phyloP scores from a whole-genome alignment of 2,329 filamentous ascomycete genomes.

The Penicillium sclerotiorum region DNA sequence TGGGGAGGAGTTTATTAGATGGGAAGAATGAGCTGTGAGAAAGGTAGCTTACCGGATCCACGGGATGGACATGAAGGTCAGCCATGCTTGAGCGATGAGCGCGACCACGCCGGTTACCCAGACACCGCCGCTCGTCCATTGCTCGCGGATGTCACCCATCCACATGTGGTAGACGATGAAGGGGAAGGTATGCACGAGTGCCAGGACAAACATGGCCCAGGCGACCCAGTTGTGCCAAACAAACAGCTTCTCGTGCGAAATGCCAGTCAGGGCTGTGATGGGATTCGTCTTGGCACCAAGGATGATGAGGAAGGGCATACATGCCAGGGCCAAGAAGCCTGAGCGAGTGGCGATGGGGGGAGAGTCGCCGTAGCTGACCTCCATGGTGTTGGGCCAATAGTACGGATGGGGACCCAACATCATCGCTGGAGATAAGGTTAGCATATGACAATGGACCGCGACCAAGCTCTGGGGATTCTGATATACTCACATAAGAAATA shows the following conservation, averaged over 20 bases:
- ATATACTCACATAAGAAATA: conserved; percentile 41
- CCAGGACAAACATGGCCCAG: conserved; percentile 58
- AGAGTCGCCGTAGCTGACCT: conserved; percentile 47
- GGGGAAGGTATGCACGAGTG: conserved; percentile 60
- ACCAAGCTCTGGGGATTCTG: too few relatives aligned
- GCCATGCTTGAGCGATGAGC: conserved; percentile 55
- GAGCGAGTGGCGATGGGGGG: conserved; percentile 56
- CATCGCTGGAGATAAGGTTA: conserved; percentile 37
- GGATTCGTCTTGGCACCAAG: conserved; percentile 57
- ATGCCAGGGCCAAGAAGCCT: conserved; percentile 54
- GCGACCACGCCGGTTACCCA: conserved; percentile 61
- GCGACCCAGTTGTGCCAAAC: conserved; percentile 57
- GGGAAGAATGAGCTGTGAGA: background rate
- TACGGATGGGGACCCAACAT: conserved; percentile 53
- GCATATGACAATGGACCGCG: background rate
- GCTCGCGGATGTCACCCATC: conserved; percentile 49
- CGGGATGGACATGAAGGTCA: conserved; percentile 49
- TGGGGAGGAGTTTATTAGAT: conserved; percentile 23
- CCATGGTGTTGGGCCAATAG: conserved; percentile 53
- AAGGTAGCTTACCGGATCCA: conserved; percentile 24
- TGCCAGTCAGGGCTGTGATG: conserved; percentile 56
- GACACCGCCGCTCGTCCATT: conserved; percentile 48
- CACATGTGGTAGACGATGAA: conserved; percentile 57
- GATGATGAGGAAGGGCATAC: conserved; percentile 54
- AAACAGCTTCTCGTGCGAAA: conserved; percentile 57